These are phyloP conservation scores for Eucalyptus regnans DNA, from an alignment of 345 rosid genomes.

Conservation along the genomic window DNA sequence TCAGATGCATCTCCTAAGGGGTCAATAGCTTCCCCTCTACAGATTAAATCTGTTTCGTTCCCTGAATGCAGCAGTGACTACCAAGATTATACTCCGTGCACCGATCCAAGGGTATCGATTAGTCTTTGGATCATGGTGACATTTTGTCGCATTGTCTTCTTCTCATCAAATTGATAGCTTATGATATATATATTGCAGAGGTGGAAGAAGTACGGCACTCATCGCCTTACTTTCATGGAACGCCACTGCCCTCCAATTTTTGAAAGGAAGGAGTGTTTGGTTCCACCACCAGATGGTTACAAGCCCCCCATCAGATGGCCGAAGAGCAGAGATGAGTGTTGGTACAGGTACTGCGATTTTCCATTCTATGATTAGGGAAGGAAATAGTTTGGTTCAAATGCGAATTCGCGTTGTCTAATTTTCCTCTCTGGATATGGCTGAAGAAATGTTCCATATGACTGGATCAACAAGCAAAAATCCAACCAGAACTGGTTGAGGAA, in stretches of 20 bases:
- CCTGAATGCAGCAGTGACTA: slow-evolving; percentile 70
- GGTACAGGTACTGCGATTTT: slow-evolving; percentile 70
- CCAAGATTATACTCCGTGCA: slow-evolving; percentile 98
- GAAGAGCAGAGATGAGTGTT: slow-evolving; percentile 78
- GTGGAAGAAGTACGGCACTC: slow-evolving; percentile 83
- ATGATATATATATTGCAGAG: slow-evolving; percentile 30
- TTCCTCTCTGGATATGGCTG: neutral
- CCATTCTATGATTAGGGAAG: neutral
- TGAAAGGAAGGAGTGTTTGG: slow-evolving; percentile 84
- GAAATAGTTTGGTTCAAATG: neutral
- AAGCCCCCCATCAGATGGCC: slow-evolving; percentile 95
- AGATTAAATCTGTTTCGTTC: slow-evolving; percentile 45
- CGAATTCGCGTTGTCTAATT: neutral
- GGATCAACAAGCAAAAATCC: slow-evolving; percentile 96
- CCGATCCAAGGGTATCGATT: slow-evolving; percentile 74
- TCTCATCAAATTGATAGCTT: neutral
- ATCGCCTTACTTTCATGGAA: slow-evolving; percentile 90
- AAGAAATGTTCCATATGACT: slow-evolving; percentile 97
- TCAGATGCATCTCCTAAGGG: slow-evolving; percentile 33
- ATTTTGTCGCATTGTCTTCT: neutral
- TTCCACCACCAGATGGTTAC: slow-evolving; percentile 98
- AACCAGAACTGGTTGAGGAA: slow-evolving; percentile 95
- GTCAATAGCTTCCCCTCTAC: slow-evolving; percentile 24
- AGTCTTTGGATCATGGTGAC: neutral
- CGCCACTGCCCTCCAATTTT: slow-evolving; percentile 87